Evolutionary conservation across 1,284 basidiomycete genomes (phyloP), one percentile per base, ranked within the genome.

Genomic region (Malassezia nana): DNA sequence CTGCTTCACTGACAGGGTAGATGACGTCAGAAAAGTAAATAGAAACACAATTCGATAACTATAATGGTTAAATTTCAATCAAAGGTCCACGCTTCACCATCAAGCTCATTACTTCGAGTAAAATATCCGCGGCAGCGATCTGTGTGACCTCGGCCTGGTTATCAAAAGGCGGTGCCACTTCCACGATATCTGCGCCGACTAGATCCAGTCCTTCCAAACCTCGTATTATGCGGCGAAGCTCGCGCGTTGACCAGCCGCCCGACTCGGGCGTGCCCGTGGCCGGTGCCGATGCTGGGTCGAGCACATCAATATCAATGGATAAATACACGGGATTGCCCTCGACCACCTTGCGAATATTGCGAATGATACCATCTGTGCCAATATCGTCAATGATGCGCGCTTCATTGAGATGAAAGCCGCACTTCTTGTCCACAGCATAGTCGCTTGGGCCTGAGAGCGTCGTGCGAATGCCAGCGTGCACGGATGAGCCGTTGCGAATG

Each of bases 381-480:
- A 62, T 31, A 24, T 59, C 46, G 51, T 66, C 65, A 12, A 66
- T 57, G 28, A 66, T 64, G 43, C 66, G 62, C 3, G 64, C 52
- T 24, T 59, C 63, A 43, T 66, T 53, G 35, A 64, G 55, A 29
- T 58, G 50, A 43, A 66, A 66, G 6, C 65, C 65, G 50, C 60
- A 55, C 10, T 48, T 56, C 20, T 45, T 40, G 52, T 65, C 62
- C 7, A 35, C 31, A 18, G 28, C 15, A 57, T 66, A 59, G 12
- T 45, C 39, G 52, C 63, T 57, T 39, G 57, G 53, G 10, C 49
- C 62, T 33, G 57, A 57, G 7, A 64, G 67, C 57, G 62, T 56
- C 71, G 79, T 69, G 60, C 74, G 78, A 60, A 75, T 79, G 83
- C 83, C 85, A 83, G 83, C 84, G 84, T 84, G 83, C 81, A 79